Conservation (phyloP, 192 early-diverging fungal species). For the Coemansia guatemalensis region DNA sequence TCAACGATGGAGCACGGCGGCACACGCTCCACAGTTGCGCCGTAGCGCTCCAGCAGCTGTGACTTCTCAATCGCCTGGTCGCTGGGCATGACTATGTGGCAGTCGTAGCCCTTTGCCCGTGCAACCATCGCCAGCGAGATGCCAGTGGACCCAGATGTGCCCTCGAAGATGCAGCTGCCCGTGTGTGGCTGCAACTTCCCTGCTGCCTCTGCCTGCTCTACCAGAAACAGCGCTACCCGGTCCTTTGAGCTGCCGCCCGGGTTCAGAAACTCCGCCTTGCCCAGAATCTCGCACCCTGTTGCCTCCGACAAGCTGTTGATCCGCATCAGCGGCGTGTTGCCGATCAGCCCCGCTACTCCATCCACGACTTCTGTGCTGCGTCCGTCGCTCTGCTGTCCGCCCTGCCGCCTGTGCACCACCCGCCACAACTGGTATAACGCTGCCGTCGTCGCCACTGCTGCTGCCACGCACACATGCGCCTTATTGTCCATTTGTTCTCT, state of each 20-base stretch:
- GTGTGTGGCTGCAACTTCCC: conserved; percentile 72
- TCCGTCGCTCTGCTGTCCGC: background rate
- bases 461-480: conserved; percentile 8
- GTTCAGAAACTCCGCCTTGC: conserved; percentile 82
- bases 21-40: conserved; percentile 90
- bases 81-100: conserved; percentile 96
- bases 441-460: conserved; percentile 1
- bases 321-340: conserved; percentile 88
- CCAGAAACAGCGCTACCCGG: conserved; percentile 84
- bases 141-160: conserved; percentile 94
- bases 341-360: conserved; percentile 82
- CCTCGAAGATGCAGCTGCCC: conserved; percentile 85
- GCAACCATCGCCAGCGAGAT: conserved; percentile 93
- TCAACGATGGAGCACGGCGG: conserved; percentile 90
- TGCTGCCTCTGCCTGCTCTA: conserved; percentile 70
- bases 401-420: background rate
- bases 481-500: conserved; percentile 10
- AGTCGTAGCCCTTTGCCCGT: conserved; percentile 84
- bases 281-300: conserved; percentile 88
- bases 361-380: conserved; percentile 14
- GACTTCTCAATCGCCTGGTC: conserved; percentile 92
- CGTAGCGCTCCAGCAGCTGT: conserved; percentile 74
- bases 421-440: background rate
- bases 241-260: conserved; percentile 94
- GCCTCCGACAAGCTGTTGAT: conserved; percentile 83